Percentiles rank a stretch among this genome's conserved stretches.
Conservation (phyloP, 2,329 filamentous ascomycete genomes). For the Pseudogymnoascus sp. region DNA sequence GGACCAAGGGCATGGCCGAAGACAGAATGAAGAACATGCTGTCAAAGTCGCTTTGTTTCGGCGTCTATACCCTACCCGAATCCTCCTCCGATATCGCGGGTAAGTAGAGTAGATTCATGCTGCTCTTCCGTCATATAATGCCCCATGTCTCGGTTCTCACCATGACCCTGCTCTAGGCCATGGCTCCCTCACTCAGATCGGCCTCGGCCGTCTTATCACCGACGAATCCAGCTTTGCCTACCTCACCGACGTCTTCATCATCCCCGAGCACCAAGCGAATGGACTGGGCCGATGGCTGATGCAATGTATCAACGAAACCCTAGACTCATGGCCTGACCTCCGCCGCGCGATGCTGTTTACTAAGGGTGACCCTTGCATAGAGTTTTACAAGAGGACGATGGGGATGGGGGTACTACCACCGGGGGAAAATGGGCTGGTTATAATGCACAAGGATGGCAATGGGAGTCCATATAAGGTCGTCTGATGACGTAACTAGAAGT, state of each 20-base stretch:
- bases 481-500: background rate
- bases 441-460: background rate
- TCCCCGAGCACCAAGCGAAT: constrained; percentile 46
- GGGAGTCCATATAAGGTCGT: background rate
- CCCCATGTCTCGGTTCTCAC: background rate
- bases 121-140: constrained; percentile 9
- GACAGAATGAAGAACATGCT: constrained; percentile 41
- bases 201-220: constrained; percentile 54
- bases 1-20: constrained; percentile 45
- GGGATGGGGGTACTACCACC: constrained; percentile 14
- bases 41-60: constrained; percentile 49
- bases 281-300: constrained; percentile 60
- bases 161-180: background rate
- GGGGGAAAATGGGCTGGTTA: background rate
- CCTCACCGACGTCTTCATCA: constrained; percentile 58
- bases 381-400: constrained; percentile 22
- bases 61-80: constrained; percentile 37
- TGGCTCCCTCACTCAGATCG: constrained; percentile 33
- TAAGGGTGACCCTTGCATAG: constrained; percentile 12
- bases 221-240: constrained; percentile 62
- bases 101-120: constrained; percentile 14
- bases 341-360: constrained; percentile 53
- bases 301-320: constrained; percentile 46
- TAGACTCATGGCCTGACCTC: constrained; percentile 48
- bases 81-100: constrained; percentile 24